These are phyloP conservation scores for Apiospora koreana DNA, from an alignment of 2,329 filamentous ascomycete genomes.

Conservation along the genomic window DNA sequence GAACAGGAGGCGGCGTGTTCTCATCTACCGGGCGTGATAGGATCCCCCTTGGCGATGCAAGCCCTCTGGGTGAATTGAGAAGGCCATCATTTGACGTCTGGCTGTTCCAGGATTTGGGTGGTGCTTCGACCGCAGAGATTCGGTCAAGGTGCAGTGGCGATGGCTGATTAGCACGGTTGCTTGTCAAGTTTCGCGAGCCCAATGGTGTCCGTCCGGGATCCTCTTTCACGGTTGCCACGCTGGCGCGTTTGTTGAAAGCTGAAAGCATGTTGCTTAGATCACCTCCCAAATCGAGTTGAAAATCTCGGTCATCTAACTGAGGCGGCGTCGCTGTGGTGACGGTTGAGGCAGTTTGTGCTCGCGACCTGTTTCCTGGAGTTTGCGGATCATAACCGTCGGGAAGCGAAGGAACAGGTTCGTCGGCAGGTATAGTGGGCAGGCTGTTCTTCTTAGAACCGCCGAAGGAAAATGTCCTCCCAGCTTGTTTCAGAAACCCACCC, in stretches of 20 bases:
- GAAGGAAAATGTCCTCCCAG: slow-evolving; percentile 61
- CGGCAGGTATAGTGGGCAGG: slow-evolving; percentile 35
- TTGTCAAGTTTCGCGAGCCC: slow-evolving; percentile 46
- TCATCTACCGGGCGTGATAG: slow-evolving; percentile 34
- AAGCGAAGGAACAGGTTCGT: slow-evolving; percentile 35
- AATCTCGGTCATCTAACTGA: slow-evolving; percentile 46
- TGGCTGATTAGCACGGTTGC: slow-evolving; percentile 46
- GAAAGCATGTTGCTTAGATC: slow-evolving; percentile 60
- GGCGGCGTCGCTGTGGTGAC: slow-evolving; percentile 54
- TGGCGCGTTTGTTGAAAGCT: slow-evolving; percentile 52
- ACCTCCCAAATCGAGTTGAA: slow-evolving; percentile 54
- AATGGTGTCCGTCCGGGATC: slow-evolving; percentile 37
- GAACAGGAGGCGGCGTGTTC: slow-evolving; percentile 32
- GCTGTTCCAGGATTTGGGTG: slow-evolving; percentile 53
- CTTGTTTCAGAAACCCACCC: slow-evolving; percentile 54
- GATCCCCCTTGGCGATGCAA: slow-evolving; percentile 21
- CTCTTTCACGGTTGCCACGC: slow-evolving; percentile 47
- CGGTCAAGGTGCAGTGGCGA: slow-evolving; percentile 50
- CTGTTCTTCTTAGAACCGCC: slow-evolving; percentile 54
- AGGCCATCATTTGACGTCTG: slow-evolving; percentile 52
- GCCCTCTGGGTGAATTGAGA: slow-evolving; percentile 38
- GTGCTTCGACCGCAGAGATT: slow-evolving; percentile 44
- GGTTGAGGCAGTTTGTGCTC: slow-evolving; percentile 57
- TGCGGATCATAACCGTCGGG: slow-evolving; percentile 24
- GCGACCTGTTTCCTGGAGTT: slow-evolving; percentile 37